phyloP scores from a whole-genome alignment of 179 eudicot genomes.

The Silene vulgaris region DNA sequence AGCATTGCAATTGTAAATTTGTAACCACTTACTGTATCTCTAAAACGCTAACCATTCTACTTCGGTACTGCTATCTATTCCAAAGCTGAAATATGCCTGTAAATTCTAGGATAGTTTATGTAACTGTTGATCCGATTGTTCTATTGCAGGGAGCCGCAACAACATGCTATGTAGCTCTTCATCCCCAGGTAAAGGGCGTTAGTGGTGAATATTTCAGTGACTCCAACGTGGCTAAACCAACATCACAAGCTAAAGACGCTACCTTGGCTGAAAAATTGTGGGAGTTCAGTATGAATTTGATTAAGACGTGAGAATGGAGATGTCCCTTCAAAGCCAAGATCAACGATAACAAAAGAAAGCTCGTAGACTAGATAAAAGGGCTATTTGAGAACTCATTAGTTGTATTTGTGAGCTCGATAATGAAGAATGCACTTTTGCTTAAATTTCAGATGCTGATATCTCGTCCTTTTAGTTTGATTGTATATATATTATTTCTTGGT shows the following conservation, averaged over 20 bases:
- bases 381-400: not conserved
- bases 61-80: not conserved
- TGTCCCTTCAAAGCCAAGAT: not conserved
- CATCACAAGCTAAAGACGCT: conserved; percentile 27
- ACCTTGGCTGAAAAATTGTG: conserved; percentile 32
- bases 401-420: not conserved
- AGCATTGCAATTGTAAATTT: not conserved
- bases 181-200: conserved; percentile 38
- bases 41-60: not conserved
- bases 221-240: conserved; percentile 29
- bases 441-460: not conserved
- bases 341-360: not conserved
- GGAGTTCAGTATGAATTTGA: conserved; percentile 37
- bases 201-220: conserved; percentile 37
- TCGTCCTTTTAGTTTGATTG: no score
- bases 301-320: conserved; percentile 13
- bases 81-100: no score
- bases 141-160: conserved; percentile 41
- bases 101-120: not conserved
- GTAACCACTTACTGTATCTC: not conserved
- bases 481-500: not conserved
- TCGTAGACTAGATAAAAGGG: not conserved
- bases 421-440: not conserved
- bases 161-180: conserved; percentile 39
- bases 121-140: not conserved